Conservation (phyloP, 768 basidiomycete species). For the Podaxis sp. region DNA sequence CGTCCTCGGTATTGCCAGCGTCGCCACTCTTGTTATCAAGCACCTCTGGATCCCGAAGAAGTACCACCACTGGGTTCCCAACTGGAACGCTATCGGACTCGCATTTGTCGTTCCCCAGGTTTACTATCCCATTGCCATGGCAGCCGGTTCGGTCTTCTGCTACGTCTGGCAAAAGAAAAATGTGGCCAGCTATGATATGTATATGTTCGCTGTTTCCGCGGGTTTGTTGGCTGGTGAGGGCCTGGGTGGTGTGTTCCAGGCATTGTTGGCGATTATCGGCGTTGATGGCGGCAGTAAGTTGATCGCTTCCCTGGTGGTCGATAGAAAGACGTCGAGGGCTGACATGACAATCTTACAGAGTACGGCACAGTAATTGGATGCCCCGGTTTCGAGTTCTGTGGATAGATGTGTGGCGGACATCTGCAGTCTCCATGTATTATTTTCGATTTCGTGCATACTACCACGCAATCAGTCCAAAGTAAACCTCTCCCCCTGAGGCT, state of each 20-base stretch:
- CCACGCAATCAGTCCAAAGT: no score
- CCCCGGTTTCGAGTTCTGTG: conserved; percentile 51
- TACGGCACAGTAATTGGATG: conserved; percentile 54
- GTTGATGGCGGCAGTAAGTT: conserved; percentile 48
- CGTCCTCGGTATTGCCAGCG: conserved; percentile 43
- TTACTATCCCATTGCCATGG: conserved; percentile 53
- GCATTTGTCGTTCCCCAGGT: conserved; percentile 53
- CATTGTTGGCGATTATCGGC: conserved; percentile 49
- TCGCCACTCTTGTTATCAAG: conserved; percentile 43
- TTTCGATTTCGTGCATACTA: neutral
- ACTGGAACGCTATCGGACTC: conserved; percentile 55
- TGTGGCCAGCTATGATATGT: conserved; percentile 49
- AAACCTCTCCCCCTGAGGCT: no score
- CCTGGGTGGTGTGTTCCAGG: conserved; percentile 59
- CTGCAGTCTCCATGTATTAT: neutral
- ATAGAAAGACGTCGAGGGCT: neutral
- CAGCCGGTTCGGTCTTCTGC: conserved; percentile 44
- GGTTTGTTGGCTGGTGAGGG: conserved; percentile 60
- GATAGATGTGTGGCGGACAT: conserved; percentile 26
- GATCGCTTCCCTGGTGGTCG: neutral
- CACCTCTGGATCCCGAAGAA: conserved; percentile 46
- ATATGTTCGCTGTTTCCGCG: conserved; percentile 55
- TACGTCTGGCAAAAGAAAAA: conserved; percentile 46
- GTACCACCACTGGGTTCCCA: conserved; percentile 48
- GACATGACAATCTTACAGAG: conserved; percentile 20